A percentile compares a stretch with the other conserved stretches of the same genome.
phyloP scores from a whole-genome alignment of 306 rosid species.

The Ormosia semicastrata region DNA sequence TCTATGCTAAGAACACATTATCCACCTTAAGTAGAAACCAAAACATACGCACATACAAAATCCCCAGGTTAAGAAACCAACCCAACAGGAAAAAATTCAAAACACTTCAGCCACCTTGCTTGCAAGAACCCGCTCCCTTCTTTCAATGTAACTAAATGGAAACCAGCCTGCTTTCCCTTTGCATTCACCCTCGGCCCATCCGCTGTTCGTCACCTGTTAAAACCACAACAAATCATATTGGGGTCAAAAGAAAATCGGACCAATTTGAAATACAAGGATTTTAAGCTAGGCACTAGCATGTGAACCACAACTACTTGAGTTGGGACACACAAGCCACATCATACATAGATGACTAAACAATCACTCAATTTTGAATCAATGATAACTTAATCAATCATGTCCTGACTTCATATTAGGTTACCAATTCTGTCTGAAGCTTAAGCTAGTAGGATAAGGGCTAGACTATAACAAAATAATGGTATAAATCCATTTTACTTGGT shows the following conservation, averaged over 20 bases:
- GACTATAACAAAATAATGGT: not conserved
- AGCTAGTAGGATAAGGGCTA: not conserved
- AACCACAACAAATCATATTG: slow-evolving; percentile 6
- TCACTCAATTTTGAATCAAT: not conserved
- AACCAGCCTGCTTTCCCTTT: slow-evolving; percentile 82
- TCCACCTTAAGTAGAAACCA: slow-evolving; percentile 22
- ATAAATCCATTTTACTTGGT: not conserved
- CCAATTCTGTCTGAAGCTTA: not conserved
- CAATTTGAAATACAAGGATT: not conserved
- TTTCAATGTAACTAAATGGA: slow-evolving; percentile 68
- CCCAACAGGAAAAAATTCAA: slow-evolving; percentile 26
- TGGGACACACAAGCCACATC: slow-evolving; percentile 4
- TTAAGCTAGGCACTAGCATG: not conserved
- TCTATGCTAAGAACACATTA: slow-evolving; percentile 8
- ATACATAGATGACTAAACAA: slow-evolving; percentile 16
- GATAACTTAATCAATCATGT: slow-evolving; percentile 9
- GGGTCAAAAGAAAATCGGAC: slow-evolving; percentile 17
- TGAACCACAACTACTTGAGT: slow-evolving; percentile 7
- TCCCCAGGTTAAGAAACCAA: slow-evolving; percentile 24
- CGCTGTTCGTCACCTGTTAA: slow-evolving; percentile 61
- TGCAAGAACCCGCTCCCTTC: slow-evolving; percentile 81
- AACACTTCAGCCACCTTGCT: slow-evolving; percentile 85
- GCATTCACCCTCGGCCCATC: slow-evolving; percentile 92
- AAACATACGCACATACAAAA: slow-evolving; percentile 36
- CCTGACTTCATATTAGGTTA: slow-evolving; percentile 14